phyloP scores from a whole-genome alignment of 805 yeast species.

The Kodamaea jinghongensis region DNA sequence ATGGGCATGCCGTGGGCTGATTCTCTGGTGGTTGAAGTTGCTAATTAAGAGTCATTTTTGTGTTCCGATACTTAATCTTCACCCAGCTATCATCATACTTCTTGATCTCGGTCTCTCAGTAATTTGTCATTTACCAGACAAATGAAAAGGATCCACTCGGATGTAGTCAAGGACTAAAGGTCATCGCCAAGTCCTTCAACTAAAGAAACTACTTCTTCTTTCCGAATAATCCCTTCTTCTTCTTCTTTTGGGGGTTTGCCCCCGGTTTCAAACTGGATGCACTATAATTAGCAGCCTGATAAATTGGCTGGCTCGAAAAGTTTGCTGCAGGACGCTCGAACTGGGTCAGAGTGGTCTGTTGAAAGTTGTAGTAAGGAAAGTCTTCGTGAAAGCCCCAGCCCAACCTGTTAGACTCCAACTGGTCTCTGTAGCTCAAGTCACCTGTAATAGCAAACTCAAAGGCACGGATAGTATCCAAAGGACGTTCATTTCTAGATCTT shows the following conservation, averaged over 20 bases:
- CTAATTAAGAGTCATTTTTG: too few relatives aligned
- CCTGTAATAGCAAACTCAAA: slow-evolving; percentile 95
- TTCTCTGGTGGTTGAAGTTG: too few relatives aligned
- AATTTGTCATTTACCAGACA: too few relatives aligned
- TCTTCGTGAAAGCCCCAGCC: slow-evolving; percentile 89
- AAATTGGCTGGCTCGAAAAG: slow-evolving; percentile 40
- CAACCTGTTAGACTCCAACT: slow-evolving; percentile 69
- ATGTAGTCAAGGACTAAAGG: too few relatives aligned
- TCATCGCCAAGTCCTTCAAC: too few relatives aligned
- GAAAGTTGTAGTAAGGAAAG: slow-evolving; percentile 54
- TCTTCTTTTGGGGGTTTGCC: slow-evolving; percentile 50
- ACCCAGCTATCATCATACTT: too few relatives aligned
- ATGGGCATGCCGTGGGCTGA: too few relatives aligned
- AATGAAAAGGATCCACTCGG: too few relatives aligned
- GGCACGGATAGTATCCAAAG: slow-evolving; percentile 89
- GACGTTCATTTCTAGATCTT: slow-evolving; percentile 91
- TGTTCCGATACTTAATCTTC: too few relatives aligned
- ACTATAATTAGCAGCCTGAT: slow-evolving; percentile 60
- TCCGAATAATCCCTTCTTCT: slow-evolving; percentile 81
- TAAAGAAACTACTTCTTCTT: slow-evolving; percentile 37
- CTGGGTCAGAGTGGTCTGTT: slow-evolving; percentile 26
- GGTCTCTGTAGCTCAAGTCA: slow-evolving; percentile 74
- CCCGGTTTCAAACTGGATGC: slow-evolving; percentile 43
- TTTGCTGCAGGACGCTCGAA: slow-evolving; percentile 32
- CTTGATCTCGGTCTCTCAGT: too few relatives aligned